Percentiles rank a stretch among this genome's conserved stretches.
Conservation (phyloP, 1,284 basidiomycete species). For the Malassezia equina region DNA sequence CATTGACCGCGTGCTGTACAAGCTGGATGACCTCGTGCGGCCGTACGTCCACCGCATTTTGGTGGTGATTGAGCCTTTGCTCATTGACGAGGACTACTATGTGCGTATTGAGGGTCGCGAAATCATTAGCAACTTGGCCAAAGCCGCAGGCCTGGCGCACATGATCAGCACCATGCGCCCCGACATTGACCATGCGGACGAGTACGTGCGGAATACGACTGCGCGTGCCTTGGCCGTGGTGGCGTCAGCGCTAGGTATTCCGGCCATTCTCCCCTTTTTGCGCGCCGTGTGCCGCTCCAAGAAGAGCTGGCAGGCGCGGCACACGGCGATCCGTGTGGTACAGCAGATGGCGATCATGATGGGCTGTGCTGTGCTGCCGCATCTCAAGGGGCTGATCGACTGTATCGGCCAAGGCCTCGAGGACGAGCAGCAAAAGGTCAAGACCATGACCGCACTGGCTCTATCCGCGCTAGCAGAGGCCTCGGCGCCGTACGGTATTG, state of each 20-base stretch:
- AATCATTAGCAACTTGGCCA: slow-evolving; percentile 97
- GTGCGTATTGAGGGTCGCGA: slow-evolving; percentile 98
- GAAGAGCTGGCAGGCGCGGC: slow-evolving; percentile 98
- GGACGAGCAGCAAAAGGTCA: slow-evolving; percentile 97
- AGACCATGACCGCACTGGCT: slow-evolving; percentile 95
- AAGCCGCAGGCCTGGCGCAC: slow-evolving; percentile 95
- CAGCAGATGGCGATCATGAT: slow-evolving; percentile 99
- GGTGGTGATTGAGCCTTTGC: slow-evolving; percentile 95
- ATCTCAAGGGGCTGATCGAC: slow-evolving; percentile 89
- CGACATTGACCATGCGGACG: slow-evolving; percentile 98
- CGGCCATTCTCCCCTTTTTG: slow-evolving; percentile 90
- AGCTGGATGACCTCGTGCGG: slow-evolving; percentile 94
- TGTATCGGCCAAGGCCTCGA: slow-evolving; percentile 90
- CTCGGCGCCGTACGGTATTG: slow-evolving; percentile 95
- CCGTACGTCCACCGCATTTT: slow-evolving; percentile 99
- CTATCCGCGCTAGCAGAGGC: slow-evolving; percentile 95
- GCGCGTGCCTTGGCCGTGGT: slow-evolving; percentile 98
- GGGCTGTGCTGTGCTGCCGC: slow-evolving; percentile 97
- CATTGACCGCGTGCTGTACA: slow-evolving; percentile 96
- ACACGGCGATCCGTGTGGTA: slow-evolving; percentile 97
- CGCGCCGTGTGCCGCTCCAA: slow-evolving; percentile 97
- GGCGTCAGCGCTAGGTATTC: slow-evolving; percentile 93
- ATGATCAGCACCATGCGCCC: slow-evolving; percentile 99
- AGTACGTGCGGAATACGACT: slow-evolving; percentile 98
- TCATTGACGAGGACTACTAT: slow-evolving; percentile 99